These are phyloP conservation scores for Toxicodendron radicans DNA, from an alignment of 345 rosid genomes.

Conservation along the genomic window DNA sequence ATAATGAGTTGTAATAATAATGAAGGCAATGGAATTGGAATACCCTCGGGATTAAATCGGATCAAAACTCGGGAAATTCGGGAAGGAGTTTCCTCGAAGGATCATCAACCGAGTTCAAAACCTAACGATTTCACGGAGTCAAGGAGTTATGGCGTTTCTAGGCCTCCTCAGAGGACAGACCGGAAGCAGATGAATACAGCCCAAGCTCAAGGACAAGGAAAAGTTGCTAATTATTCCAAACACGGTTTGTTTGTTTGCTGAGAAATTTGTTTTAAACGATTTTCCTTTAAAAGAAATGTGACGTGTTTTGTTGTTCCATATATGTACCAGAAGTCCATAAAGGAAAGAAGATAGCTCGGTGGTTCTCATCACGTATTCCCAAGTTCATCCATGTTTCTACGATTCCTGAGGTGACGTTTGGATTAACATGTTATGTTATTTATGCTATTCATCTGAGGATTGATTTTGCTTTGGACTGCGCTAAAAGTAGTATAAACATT, in stretches of 20 bases:
- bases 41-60: slow-evolving; percentile 81
- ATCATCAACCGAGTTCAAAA: slow-evolving; percentile 34
- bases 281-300: neutral
- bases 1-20: slow-evolving; percentile 43
- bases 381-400: slow-evolving; percentile 34
- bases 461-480: slow-evolving; percentile 12
- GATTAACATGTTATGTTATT: neutral
- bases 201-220: slow-evolving; percentile 41
- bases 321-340: slow-evolving; percentile 35
- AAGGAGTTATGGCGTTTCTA: slow-evolving; percentile 26
- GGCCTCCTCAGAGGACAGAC: slow-evolving; percentile 43
- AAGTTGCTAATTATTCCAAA: slow-evolving; percentile 29
- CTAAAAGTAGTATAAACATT: slow-evolving; percentile 3
- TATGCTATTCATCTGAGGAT: slow-evolving; percentile 4
- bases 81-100: slow-evolving; percentile 26
- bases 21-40: slow-evolving; percentile 35
- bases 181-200: slow-evolving; percentile 36
- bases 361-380: slow-evolving; percentile 61
- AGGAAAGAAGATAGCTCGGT: slow-evolving; percentile 57
- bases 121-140: slow-evolving; percentile 39
- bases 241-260: slow-evolving; percentile 33
- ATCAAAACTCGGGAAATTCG: slow-evolving; percentile 51
- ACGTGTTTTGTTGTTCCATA: slow-evolving; percentile 21
- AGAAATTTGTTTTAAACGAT: neutral
- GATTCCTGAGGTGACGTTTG: slow-evolving; percentile 44